Evolutionary conservation across 2,329 filamentous ascomycete genomes (phyloP).

Genomic region (Blastomyces percursus): DNA sequence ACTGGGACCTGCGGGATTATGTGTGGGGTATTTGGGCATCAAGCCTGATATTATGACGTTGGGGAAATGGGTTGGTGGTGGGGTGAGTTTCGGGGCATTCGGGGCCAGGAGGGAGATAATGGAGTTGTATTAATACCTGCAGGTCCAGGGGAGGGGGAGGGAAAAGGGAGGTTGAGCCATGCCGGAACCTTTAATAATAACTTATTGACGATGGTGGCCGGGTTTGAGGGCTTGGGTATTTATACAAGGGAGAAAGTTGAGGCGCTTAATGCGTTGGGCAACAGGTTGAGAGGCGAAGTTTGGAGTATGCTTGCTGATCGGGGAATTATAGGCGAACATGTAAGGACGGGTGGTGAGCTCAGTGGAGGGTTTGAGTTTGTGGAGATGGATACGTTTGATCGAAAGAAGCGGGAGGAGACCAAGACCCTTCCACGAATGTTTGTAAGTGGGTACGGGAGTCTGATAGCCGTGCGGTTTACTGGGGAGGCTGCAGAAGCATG

Average conservation of each 20-base stretch:
- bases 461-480: conserved; percentile 22
- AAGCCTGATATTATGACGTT: conserved; percentile 52
- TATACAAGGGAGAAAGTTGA: conserved; percentile 15
- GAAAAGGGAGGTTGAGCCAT: conserved; percentile 37
- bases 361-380: not conserved
- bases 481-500: conserved; percentile 15
- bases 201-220: conserved; percentile 48
- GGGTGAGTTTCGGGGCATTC: conserved; percentile 56
- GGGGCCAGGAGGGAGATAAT: conserved; percentile 52
- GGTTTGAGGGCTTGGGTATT: conserved; percentile 29
- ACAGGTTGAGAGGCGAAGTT: conserved; percentile 17
- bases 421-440: conserved; percentile 18
- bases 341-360: not conserved
- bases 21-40: conserved; percentile 29
- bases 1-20: conserved; percentile 43
- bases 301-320: conserved; percentile 10
- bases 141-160: conserved; percentile 12
- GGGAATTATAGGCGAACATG: not conserved
- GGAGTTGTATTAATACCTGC: conserved; percentile 44
- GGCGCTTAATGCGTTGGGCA: conserved; percentile 20
- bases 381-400: conserved; percentile 4
- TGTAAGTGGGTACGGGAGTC: conserved; percentile 23
- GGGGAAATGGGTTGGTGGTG: conserved; percentile 58
- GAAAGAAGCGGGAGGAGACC: conserved; percentile 4
- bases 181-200: conserved; percentile 62